A percentile compares a stretch with the other conserved stretches of the same genome.
phyloP scores from a whole-genome alignment of 768 basidiomycete species.

The Coprinopsis strossmayeri region DNA sequence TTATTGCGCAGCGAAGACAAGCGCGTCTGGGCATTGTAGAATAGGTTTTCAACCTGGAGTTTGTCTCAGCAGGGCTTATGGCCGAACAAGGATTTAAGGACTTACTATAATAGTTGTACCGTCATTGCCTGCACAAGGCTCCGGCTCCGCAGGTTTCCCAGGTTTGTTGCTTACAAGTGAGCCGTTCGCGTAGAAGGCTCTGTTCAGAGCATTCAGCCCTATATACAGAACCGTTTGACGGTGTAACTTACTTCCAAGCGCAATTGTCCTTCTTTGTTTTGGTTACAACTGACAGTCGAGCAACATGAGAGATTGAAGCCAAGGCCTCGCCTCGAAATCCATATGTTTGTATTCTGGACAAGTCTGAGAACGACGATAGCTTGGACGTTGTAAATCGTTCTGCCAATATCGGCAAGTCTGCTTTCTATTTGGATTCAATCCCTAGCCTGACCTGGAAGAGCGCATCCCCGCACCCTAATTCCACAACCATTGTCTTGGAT shows the following conservation, averaged over 20 bases:
- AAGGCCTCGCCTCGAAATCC: constrained; percentile 97
- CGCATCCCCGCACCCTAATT: constrained; percentile 81
- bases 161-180: constrained; percentile 61
- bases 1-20: constrained; percentile 76
- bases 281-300: constrained; percentile 83
- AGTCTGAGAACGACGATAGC: constrained; percentile 76
- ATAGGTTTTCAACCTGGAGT: constrained; percentile 85
- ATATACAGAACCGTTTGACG: too few species aligned
- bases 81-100: constrained; percentile 10
- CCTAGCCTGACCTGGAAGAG: too few species aligned
- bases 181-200: constrained; percentile 81
- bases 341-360: constrained; percentile 81
- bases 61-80: constrained; percentile 1
- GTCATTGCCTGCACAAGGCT: constrained; percentile 90
- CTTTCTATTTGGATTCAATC: too few species aligned
- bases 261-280: constrained; percentile 78
- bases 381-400: constrained; percentile 97
- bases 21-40: constrained; percentile 88
- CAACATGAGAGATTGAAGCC: constrained; percentile 92
- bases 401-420: constrained; percentile 84
- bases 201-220: constrained; percentile 30
- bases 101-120: constrained; percentile 84
- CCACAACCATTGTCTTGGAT: constrained; percentile 97
- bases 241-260: constrained; percentile 81
- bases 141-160: constrained; percentile 69